Evolutionary conservation across 768 basidiomycete species (phyloP).

Genomic region (Tremella yokohamensis): DNA sequence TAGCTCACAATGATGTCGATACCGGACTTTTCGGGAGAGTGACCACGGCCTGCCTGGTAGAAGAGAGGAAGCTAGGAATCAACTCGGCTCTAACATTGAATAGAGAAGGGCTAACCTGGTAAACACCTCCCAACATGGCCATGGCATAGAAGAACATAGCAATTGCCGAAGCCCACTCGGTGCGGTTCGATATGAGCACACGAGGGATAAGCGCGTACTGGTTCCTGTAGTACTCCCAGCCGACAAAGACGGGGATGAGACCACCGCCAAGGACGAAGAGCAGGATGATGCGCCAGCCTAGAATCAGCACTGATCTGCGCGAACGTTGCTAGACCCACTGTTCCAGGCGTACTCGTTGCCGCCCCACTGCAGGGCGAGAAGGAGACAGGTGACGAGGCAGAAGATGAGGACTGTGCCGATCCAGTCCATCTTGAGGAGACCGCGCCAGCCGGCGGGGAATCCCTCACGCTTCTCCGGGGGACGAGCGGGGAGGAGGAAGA

Average conservation of each 20-base stretch:
- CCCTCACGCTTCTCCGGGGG: conserved; percentile 19
- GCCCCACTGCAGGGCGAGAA: conserved; percentile 57
- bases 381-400: conserved; percentile 51
- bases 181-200: conserved; percentile 47
- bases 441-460: conserved; percentile 16
- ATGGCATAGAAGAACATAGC: conserved; percentile 39
- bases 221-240: conserved; percentile 50
- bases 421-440: conserved; percentile 51
- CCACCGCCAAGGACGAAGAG: conserved; percentile 47
- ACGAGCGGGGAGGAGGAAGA: conserved; percentile 49
- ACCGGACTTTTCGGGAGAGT: conserved; percentile 52
- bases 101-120: conserved; percentile 43
- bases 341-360: conserved; percentile 56
- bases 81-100: conserved; percentile 35
- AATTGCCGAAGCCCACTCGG: conserved; percentile 42
- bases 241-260: conserved; percentile 44
- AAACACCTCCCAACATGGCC: conserved; percentile 42
- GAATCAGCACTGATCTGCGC: conserved; percentile 4
- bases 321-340: conserved; percentile 42
- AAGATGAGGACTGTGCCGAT: conserved; percentile 53
- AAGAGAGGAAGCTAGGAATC: background rate
- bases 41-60: conserved; percentile 39
- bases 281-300: conserved; percentile 45
- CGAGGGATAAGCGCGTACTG: conserved; percentile 52
- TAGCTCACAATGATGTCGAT: conserved; percentile 52